A percentile compares a stretch with the other conserved stretches of the same genome.
phyloP scores from a whole-genome alignment of 1,139 yeast genomes.

The Debaryomycetaceae sp. region DNA sequence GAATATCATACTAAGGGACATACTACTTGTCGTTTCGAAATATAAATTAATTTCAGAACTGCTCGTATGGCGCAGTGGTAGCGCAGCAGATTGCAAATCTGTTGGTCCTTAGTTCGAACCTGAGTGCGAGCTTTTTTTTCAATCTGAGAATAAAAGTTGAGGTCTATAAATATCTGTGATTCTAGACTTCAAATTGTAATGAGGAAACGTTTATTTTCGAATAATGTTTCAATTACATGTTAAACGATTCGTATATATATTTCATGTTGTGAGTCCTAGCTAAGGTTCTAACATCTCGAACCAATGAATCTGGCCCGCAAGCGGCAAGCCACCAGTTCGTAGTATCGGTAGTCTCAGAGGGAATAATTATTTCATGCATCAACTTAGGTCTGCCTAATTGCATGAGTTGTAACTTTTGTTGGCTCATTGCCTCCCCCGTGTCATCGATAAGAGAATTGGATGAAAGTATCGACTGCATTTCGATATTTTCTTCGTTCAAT shows the following conservation, averaged over 20 bases:
- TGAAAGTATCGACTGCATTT: constrained; percentile 2
- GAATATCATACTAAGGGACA: background rate
- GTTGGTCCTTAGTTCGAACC: constrained; percentile 53
- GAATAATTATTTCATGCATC: constrained; percentile 17
- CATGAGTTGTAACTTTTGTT: constrained; percentile 3
- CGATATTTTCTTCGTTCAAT: constrained; percentile 2
- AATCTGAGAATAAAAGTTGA: too few relatives aligned
- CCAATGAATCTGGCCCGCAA: constrained; percentile 64
- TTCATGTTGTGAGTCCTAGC: constrained; percentile 34
- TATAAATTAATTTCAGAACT: background rate
- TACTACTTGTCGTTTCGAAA: background rate
- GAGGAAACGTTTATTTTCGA: too few relatives aligned
- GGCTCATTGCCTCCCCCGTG: background rate
- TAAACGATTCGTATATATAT: constrained; percentile 44
- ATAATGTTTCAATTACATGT: constrained; percentile 15
- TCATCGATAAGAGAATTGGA: constrained; percentile 1
- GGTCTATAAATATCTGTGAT: background rate
- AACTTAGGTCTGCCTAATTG: constrained; percentile 42
- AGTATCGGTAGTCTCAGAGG: constrained; percentile 21
- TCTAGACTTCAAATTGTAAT: background rate
- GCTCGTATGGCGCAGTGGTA: constrained; percentile 56
- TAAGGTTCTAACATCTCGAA: constrained; percentile 44
- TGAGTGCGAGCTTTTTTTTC: constrained; percentile 39
- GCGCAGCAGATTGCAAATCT: constrained; percentile 57
- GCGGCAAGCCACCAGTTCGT: constrained; percentile 56